Percentiles rank a stretch among this genome's conserved stretches.
Evolutionary conservation across 805 yeast genomes (phyloP).

Genomic region (Lachancea quebecensis): DNA sequence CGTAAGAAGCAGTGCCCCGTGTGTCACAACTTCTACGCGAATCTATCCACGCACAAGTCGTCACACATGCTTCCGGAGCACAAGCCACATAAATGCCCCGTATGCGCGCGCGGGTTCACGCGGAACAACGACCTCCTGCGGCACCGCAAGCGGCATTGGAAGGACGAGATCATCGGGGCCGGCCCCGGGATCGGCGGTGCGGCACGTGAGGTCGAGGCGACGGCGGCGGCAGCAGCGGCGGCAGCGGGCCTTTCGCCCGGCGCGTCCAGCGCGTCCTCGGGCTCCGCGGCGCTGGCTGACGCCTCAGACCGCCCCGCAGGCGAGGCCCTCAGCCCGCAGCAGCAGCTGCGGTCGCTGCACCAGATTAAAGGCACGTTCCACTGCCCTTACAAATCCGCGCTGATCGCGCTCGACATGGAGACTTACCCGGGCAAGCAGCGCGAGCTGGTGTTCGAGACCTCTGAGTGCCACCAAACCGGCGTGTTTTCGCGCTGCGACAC

Average conservation of each 20-base stretch:
- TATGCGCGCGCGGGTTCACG: slow-evolving; percentile 80
- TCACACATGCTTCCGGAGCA: slow-evolving; percentile 66
- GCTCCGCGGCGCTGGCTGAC: too few species aligned
- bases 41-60: slow-evolving; percentile 76
- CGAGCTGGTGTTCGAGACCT: slow-evolving; percentile 22
- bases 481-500: slow-evolving; percentile 87
- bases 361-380: slow-evolving; percentile 43
- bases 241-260: neutral
- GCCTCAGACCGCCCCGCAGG: too few species aligned
- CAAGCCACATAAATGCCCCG: slow-evolving; percentile 71
- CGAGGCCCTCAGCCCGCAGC: too few species aligned
- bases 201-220: too few species aligned
- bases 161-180: slow-evolving; percentile 37
- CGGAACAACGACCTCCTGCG: slow-evolving; percentile 81
- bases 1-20: slow-evolving; percentile 68
- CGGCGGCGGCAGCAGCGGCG: too few species aligned
- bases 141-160: slow-evolving; percentile 81
- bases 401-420: slow-evolving; percentile 28
- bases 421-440: slow-evolving; percentile 23
- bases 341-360: slow-evolving; percentile 16
- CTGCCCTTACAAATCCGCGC: slow-evolving; percentile 57
- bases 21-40: slow-evolving; percentile 62
- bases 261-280: neutral
- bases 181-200: neutral
- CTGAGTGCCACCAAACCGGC: slow-evolving; percentile 71